phyloP scores from a whole-genome alignment of 2,329 filamentous ascomycete species.

The Trichophyton rubrum region DNA sequence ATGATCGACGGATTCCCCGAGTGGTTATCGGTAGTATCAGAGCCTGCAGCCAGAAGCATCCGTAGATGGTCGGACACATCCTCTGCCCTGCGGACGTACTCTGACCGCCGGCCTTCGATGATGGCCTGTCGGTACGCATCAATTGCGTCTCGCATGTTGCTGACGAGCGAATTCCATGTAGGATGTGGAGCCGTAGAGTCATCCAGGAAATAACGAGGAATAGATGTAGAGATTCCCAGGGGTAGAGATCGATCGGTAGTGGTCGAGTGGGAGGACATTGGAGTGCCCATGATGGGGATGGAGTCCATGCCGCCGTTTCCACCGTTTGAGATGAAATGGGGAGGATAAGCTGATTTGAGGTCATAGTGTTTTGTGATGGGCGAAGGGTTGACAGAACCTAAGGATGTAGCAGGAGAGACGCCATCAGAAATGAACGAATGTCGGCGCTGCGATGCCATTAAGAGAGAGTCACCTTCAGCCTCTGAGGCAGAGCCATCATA shows the following conservation, averaged over 20 bases:
- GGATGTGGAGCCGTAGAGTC: constrained; percentile 60
- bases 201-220: constrained; percentile 80
- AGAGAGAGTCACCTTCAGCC: constrained; percentile 62
- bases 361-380: constrained; percentile 49
- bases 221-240: constrained; percentile 35
- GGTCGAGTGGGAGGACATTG: constrained; percentile 32
- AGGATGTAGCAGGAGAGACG: constrained; percentile 74
- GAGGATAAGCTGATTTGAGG: constrained; percentile 22
- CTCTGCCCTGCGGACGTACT: constrained; percentile 89
- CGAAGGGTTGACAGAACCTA: constrained; percentile 75
- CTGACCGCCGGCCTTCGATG: constrained; percentile 65
- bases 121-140: constrained; percentile 87
- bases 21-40: constrained; percentile 95
- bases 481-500: constrained; percentile 88
- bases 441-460: constrained; percentile 54
- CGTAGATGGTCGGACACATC: constrained; percentile 95
- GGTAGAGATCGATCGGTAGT: constrained; percentile 40
- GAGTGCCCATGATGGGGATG: constrained; percentile 10
- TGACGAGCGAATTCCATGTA: constrained; percentile 79
- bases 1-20: constrained; percentile 99
- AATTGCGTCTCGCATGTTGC: constrained; percentile 85
- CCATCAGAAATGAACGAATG: constrained; percentile 55
- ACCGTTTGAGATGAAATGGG: constrained; percentile 9
- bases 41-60: constrained; percentile 84
- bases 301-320: constrained; percentile 16